Evolutionary conservation across 2,329 filamentous ascomycete genomes (phyloP).

Genomic region (Colletotrichum sp.): DNA sequence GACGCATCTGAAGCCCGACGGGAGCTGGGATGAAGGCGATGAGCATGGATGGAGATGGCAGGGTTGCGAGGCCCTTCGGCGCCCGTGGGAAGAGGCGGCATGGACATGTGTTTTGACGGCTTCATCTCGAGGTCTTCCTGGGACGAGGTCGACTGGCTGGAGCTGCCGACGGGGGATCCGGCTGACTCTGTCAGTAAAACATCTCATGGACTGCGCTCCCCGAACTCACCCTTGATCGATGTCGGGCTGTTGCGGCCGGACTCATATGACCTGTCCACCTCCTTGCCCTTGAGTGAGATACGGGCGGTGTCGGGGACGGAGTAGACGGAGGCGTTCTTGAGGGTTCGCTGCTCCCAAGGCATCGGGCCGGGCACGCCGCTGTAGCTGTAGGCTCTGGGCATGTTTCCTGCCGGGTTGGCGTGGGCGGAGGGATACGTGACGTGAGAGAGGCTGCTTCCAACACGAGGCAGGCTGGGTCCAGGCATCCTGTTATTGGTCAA

Average conservation of each 20-base stretch:
- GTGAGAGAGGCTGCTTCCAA: slow-evolving; percentile 51
- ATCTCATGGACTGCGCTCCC: not conserved
- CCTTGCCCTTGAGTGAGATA: slow-evolving; percentile 48
- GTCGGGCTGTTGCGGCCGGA: slow-evolving; percentile 39
- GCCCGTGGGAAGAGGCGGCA: not conserved
- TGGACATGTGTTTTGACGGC: slow-evolving; percentile 23
- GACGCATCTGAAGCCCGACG: slow-evolving; percentile 35
- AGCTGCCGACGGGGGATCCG: slow-evolving; percentile 39
- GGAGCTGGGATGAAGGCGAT: slow-evolving; percentile 31
- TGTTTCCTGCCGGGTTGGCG: slow-evolving; percentile 40
- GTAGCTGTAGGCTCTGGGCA: slow-evolving; percentile 51
- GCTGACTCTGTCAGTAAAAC: not conserved
- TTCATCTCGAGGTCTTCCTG: slow-evolving; percentile 46
- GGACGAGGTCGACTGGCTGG: slow-evolving; percentile 41
- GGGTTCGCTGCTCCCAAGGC: slow-evolving; percentile 30
- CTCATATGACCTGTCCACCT: slow-evolving; percentile 38
- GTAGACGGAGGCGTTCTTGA: slow-evolving; percentile 34
- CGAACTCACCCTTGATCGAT: slow-evolving; percentile 39
- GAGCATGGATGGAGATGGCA: not conserved
- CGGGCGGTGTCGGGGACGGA: slow-evolving; percentile 27
- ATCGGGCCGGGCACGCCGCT: slow-evolving; percentile 36
- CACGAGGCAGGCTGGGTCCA: slow-evolving; percentile 40
- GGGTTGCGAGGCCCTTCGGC: not conserved
- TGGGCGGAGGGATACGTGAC: slow-evolving; percentile 51
- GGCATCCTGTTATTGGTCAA: slow-evolving; percentile 42